phyloP scores from a whole-genome alignment of 163 green algal species.

The Scenedesmus sp. region DNA sequence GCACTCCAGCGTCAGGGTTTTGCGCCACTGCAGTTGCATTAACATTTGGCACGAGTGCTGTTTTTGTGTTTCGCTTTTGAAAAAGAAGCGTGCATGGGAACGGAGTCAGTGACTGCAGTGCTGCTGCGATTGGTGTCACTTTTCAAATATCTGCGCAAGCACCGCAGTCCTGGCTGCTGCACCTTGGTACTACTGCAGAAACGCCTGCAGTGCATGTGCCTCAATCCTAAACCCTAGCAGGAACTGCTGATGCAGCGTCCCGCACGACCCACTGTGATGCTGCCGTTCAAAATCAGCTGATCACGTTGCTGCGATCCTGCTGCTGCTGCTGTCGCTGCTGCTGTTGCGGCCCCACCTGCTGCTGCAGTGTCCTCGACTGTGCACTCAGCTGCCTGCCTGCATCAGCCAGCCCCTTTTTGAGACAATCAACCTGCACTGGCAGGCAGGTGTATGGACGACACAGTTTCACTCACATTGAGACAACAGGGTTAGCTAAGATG shows the following conservation, averaged over 20 bases:
- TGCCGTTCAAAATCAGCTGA: not conserved
- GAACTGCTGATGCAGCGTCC: not conserved
- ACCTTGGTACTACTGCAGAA: not conserved
- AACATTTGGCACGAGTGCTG: too few species aligned
- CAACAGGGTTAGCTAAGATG: too few species aligned
- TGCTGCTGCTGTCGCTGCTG: not conserved
- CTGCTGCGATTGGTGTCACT: not conserved
- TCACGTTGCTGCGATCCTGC: not conserved
- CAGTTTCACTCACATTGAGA: too few species aligned
- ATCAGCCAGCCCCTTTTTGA: conserved; percentile 76
- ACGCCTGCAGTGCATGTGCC: not conserved
- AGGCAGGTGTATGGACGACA: not conserved
- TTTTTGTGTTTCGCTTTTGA: too few species aligned
- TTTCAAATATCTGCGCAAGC: too few species aligned
- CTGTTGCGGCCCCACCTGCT: conserved; percentile 58
- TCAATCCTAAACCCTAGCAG: not conserved
- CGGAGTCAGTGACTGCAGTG: too few species aligned
- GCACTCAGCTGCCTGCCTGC: conserved; percentile 72
- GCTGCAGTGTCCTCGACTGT: conserved; percentile 70
- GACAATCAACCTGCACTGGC: conserved; percentile 64
- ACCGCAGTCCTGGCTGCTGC: not conserved
- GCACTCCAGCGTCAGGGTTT: conserved; percentile 67
- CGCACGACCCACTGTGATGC: not conserved
- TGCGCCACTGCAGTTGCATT: conserved; percentile 69
- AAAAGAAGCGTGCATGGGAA: too few species aligned